phyloP scores from a whole-genome alignment of 768 basidiomycete species.

The Suillus weaverae region DNA sequence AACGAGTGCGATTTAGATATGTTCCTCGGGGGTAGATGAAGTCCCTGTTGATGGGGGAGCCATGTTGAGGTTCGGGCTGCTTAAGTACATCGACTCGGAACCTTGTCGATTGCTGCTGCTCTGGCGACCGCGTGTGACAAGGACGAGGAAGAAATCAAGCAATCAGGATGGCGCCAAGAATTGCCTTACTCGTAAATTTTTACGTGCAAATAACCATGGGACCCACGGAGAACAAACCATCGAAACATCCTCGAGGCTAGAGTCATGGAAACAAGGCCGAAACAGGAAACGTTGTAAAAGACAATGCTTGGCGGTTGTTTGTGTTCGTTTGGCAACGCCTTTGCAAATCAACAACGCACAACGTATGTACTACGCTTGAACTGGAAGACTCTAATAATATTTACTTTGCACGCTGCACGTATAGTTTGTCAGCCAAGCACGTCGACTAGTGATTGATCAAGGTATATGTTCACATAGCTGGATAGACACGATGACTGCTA shows the following conservation, averaged over 20 bases:
- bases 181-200: slow-evolving; percentile 11
- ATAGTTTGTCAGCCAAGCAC: not conserved
- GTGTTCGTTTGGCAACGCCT: slow-evolving; percentile 10
- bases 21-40: slow-evolving; percentile 4
- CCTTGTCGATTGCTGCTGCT: slow-evolving; percentile 5
- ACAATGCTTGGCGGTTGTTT: slow-evolving; percentile 21
- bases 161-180: slow-evolving; percentile 3
- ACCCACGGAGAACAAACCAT: slow-evolving; percentile 4
- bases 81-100: slow-evolving; percentile 12
- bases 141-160: slow-evolving; percentile 8
- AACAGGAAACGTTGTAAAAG: slow-evolving; percentile 7
- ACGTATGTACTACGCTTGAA: not conserved
- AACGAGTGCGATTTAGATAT: slow-evolving; percentile 4
- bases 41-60: not conserved
- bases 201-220: not conserved
- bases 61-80: slow-evolving; percentile 2
- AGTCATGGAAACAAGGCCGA: slow-evolving; percentile 7
- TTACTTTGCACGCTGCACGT: not conserved
- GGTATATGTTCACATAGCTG: not conserved
- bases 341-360: slow-evolving; percentile 23
- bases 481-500: not conserved
- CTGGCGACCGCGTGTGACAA: slow-evolving; percentile 7
- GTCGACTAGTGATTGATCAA: not conserved
- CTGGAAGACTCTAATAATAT: not conserved
- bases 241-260: not conserved